Percentiles rank a stretch among this genome's conserved stretches.
These are phyloP conservation scores for Aspergillus baeticus DNA, from an alignment of 495 filamentous ascomycete species.

Conservation along the genomic window DNA sequence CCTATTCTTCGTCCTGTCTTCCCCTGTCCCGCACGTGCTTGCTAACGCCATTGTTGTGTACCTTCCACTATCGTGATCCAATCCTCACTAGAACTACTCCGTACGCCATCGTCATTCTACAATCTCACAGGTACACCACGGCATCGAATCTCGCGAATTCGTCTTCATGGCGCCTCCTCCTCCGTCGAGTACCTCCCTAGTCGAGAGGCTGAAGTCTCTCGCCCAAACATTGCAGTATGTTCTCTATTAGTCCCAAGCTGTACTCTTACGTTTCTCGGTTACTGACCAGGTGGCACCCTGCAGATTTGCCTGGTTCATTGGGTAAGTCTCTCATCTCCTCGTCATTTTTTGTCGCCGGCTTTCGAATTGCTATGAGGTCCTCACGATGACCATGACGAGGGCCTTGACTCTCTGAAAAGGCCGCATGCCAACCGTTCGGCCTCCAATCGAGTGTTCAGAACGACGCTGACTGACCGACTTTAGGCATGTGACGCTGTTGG, in stretches of 20 bases:
- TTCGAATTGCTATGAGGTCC: neutral
- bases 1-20: conserved; percentile 6
- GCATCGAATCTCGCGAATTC: neutral
- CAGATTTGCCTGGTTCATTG: conserved; percentile 82
- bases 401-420: neutral
- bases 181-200: conserved; percentile 64
- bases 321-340: conserved; percentile 57
- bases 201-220: conserved; percentile 70
- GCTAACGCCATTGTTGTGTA: neutral
- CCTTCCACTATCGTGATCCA: conserved; percentile 4
- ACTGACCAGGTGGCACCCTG: conserved; percentile 31
- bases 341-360: neutral
- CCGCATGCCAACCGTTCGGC: neutral
- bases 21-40: neutral
- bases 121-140: neutral
- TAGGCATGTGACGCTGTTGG: conserved; percentile 80
- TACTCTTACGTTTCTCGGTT: conserved; percentile 25
- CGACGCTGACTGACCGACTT: conserved; percentile 23
- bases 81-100: neutral
- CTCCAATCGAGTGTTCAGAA: neutral
- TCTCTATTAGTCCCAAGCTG: conserved; percentile 15
- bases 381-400: neutral
- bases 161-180: conserved; percentile 76
- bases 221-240: conserved; percentile 88
- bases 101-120: neutral